phyloP scores from a whole-genome alignment of 495 filamentous ascomycete genomes.

The Xylaria venustula region DNA sequence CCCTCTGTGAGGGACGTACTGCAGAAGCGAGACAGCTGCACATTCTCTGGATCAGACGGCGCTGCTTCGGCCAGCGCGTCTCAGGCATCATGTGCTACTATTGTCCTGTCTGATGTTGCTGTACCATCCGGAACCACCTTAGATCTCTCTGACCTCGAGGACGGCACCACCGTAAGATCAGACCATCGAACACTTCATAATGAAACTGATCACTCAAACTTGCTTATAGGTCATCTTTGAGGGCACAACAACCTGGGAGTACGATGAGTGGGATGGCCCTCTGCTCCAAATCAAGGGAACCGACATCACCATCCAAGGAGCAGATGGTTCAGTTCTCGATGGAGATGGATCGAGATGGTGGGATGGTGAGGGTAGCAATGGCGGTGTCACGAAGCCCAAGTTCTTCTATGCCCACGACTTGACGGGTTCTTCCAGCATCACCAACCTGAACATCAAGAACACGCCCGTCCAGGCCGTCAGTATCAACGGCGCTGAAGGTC shows the following conservation, averaged over 20 bases:
- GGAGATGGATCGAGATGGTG: slow-evolving; percentile 50
- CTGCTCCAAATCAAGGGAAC: slow-evolving; percentile 49
- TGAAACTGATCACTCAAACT: background rate
- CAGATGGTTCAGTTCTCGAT: slow-evolving; percentile 41
- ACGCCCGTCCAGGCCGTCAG: slow-evolving; percentile 63
- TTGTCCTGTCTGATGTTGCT: slow-evolving; percentile 40
- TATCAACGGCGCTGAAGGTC: slow-evolving; percentile 50
- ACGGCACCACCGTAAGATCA: slow-evolving; percentile 41
- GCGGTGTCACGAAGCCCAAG: slow-evolving; percentile 54
- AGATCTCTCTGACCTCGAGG: slow-evolving; percentile 42
- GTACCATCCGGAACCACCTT: slow-evolving; percentile 50
- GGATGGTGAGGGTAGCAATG: slow-evolving; percentile 52
- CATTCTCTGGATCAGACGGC: slow-evolving; percentile 35
- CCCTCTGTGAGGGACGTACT: background rate
- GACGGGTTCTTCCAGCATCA: slow-evolving; percentile 34
- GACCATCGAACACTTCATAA: slow-evolving; percentile 2
- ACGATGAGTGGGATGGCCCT: slow-evolving; percentile 50
- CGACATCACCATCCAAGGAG: slow-evolving; percentile 46
- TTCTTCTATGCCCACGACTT: slow-evolving; percentile 52
- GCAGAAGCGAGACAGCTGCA: slow-evolving; percentile 28
- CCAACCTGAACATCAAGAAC: slow-evolving; percentile 46
- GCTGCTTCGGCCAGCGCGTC: slow-evolving; percentile 37
- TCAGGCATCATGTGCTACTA: slow-evolving; percentile 44
- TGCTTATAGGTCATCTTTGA: slow-evolving; percentile 41
- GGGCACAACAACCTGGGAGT: slow-evolving; percentile 50